Evolutionary conservation across 176 grass and related monocot species (phyloP), one percentile per base, ranked within the genome.

Genomic region (Miscanthus lutarioriparius): DNA sequence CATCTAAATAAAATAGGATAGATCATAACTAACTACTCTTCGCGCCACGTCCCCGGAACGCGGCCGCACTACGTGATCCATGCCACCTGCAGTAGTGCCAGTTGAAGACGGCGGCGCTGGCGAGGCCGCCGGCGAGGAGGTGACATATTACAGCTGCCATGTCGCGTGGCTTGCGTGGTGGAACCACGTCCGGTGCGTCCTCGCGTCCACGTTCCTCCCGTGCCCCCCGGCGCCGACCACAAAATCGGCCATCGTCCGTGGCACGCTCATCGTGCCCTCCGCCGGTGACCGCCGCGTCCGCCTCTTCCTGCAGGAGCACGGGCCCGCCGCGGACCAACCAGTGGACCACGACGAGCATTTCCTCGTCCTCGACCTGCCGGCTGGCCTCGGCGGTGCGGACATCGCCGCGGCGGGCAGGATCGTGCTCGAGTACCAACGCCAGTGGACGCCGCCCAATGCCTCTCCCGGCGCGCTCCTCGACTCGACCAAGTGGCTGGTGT

Each of bases 251-350:
- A 14, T 33, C 48, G 67, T 93, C 67, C 78, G 87, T 15, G 88
- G 91, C 78, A 93, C 91, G 76, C 37, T 93, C 84, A 81, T 90
- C 84, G 44, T 84, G 15, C 88, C 88, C 27, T 69, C 80, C 36
- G 53, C 84, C 3, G 80, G 80, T 27, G 84, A 89, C 70, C 80
- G 80, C 25, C 87, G 83, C 62, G 59, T 89, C 41, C 80, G 79
- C 28, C 87, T 92, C 84, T 90, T 83, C 77, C 81, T 92, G 26
- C 87, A 92, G 64, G 84, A 84, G n/a, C 73, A 73, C 15, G 14
- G 8, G 10, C 25, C 4, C 41, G 39, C 15, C 62, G 5, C 79
- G 10, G 64, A 13, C 19, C 54, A 32, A 3, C 7, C 80, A 0
- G 33, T 22, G 30, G 83, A 11, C 15, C 62, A 19, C 4, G 35